Evolutionary conservation across 2,329 filamentous ascomycete genomes (phyloP), one percentile per base, ranked within the genome.

Genomic region (Cercospora nicotianae): DNA sequence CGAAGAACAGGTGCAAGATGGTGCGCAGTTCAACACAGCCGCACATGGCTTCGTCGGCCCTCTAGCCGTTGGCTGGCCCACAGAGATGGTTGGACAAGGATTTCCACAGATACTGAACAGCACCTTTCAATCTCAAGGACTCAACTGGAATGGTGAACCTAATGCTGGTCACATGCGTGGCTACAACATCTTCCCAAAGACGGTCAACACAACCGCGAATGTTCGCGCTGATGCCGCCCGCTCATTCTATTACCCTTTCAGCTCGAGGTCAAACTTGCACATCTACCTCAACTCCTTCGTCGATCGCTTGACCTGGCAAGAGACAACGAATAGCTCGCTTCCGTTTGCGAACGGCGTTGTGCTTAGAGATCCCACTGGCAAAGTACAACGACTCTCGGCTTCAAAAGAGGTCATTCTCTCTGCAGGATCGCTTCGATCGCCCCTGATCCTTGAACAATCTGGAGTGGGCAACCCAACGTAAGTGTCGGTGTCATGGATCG

Each of bases 391-490:
- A 13, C 28, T 69, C 16, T 59, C 42, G 5, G 65, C 65, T 9
- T 58, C 18, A 23, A 63, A 58, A 60, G 87, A 90, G 71, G 81
- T 89, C 16, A 83, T 90, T 42, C 74, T 91, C 1, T 84, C 84
- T 3, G 87, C 86, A 0, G 89, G 88, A 0, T 83, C 81, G 28
- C 78, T 86, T 39, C 83, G 84, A 74, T 87, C 85, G 8, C 88
- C 83, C 3, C 86, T 84, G 75, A 79, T 87, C n/a, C 82, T 86
- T 16, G 87, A 90, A 69, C 79, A 89, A 1, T 89, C 87, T 0
- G 88, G 88, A 0, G 81, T 90, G 30, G 88, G 88, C 28, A 65
- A 39, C 20, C 58, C 57, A 57, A 59, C 33, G 67, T 65, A 23
- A 64, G 68, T 42, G 23, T n/a, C 42, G 8, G 4, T 12, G 10